Conservation (phyloP, 1,139 yeast species). For the Eremothecium cymbalariae region DNA sequence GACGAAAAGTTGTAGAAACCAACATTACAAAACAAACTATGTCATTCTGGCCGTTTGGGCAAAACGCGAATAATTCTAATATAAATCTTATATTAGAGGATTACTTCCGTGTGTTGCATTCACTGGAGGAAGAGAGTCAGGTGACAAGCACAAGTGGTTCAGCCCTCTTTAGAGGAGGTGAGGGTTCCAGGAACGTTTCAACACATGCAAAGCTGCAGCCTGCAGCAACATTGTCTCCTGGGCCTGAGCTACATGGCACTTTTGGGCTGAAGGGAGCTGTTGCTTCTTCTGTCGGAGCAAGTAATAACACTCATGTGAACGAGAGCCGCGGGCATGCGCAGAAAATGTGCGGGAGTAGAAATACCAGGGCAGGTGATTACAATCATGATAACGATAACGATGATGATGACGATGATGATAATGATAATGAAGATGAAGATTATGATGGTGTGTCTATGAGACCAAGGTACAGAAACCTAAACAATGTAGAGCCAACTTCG, state of each 20-base stretch:
- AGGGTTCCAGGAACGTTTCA: too few relatives aligned
- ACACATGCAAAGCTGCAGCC: too few relatives aligned
- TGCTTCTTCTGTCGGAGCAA: too few relatives aligned
- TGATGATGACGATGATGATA: not conserved
- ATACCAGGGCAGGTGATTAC: conserved; percentile 13
- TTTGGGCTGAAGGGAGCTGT: too few relatives aligned
- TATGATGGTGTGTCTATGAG: conserved; percentile 1
- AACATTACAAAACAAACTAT: conserved; percentile 22
- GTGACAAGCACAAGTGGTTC: conserved; percentile 29
- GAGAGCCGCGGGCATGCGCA: conserved; percentile 2
- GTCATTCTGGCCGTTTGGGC: conserved; percentile 46
- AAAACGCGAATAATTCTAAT: conserved; percentile 32
- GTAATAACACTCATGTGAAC: conserved; percentile 4
- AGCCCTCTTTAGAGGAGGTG: too few relatives aligned
- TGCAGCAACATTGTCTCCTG: too few relatives aligned
- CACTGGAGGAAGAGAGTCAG: conserved; percentile 16
- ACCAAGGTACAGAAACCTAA: conserved; percentile 3
- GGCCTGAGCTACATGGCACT: too few relatives aligned
- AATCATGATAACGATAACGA: conserved; percentile 18
- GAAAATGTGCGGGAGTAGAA: conserved; percentile 4
- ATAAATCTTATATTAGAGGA: conserved; percentile 33
- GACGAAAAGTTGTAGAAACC: too few relatives aligned
- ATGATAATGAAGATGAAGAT: not conserved
- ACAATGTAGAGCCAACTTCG: conserved; percentile 3
- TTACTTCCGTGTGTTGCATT: conserved; percentile 30